Conservation (phyloP, 345 rosid species). For the Ceriops tagal region DNA sequence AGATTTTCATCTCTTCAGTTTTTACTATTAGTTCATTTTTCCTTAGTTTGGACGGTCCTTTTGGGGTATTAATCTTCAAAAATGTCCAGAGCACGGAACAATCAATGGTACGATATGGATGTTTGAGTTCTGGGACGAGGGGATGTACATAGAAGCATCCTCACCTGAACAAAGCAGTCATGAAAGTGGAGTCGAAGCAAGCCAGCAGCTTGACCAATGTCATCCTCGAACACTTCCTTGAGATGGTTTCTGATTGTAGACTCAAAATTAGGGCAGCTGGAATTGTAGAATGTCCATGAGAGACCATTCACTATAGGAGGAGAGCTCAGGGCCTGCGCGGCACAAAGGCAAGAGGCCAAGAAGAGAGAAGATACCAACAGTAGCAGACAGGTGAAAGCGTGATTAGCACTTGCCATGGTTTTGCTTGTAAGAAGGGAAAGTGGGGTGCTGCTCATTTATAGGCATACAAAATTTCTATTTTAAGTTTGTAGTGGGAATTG, state of each 20-base stretch:
- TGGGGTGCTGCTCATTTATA: too few species aligned
- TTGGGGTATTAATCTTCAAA: too few species aligned
- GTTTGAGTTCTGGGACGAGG: too few species aligned
- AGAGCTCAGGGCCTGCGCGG: slow-evolving; percentile 14
- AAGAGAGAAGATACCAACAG: slow-evolving; percentile 16
- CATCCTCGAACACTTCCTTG: slow-evolving; percentile 54
- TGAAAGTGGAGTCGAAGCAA: slow-evolving; percentile 90
- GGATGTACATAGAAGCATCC: too few species aligned
- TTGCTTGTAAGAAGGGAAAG: too few species aligned
- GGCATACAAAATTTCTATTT: too few species aligned
- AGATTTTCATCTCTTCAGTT: too few species aligned
- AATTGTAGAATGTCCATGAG: slow-evolving; percentile 62
- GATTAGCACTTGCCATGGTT: slow-evolving; percentile 8
- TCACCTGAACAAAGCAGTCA: slow-evolving; percentile 90
- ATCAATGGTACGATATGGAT: too few species aligned
- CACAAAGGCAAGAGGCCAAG: slow-evolving; percentile 8
- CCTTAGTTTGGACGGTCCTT: too few species aligned
- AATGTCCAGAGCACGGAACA: too few species aligned
- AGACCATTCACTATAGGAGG: slow-evolving; percentile 52
- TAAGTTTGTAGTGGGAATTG: too few species aligned
- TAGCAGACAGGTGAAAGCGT: slow-evolving; percentile 13
- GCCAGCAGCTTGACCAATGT: slow-evolving; percentile 89
- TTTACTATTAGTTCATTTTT: too few species aligned
- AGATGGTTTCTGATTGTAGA: slow-evolving; percentile 51
- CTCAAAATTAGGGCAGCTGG: slow-evolving; percentile 62